Percentiles rank a stretch among this genome's conserved stretches.
Evolutionary conservation across 148 eudicot genomes (phyloP).

Genomic region (Nepenthes mirabilis): DNA sequence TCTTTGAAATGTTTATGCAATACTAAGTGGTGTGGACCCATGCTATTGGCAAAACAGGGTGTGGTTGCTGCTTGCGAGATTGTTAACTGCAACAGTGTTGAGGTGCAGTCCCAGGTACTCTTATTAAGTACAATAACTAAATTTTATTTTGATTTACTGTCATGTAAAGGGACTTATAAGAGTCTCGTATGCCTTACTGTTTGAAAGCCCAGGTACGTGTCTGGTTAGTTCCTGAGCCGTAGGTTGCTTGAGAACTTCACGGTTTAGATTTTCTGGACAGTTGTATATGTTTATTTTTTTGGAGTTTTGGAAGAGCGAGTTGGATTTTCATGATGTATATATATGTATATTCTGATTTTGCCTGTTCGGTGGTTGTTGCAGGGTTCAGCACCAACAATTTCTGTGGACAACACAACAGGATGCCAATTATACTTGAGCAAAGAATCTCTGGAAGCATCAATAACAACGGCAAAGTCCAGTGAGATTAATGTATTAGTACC

Average conservation of each 20-base stretch:
- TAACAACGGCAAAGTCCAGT: conserved; percentile 94
- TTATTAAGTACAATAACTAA: background rate
- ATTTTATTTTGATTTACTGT: background rate
- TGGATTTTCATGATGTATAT: no score
- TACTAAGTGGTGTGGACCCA: background rate
- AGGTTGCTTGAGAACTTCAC: background rate
- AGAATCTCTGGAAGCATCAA: conserved; percentile 64
- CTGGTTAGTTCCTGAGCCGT: background rate
- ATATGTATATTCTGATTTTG: conserved; percentile 3
- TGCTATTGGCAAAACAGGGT: conserved; percentile 34
- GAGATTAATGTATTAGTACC: conserved; percentile 90
- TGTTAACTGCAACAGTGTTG: conserved; percentile 84
- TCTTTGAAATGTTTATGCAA: conserved; percentile 5
- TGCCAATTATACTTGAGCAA: conserved; percentile 92
- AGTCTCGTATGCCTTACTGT: background rate
- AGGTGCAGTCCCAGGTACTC: conserved; percentile 91
- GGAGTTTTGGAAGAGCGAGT: background rate
- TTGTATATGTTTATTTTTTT: background rate
- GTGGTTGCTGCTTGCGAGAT: conserved; percentile 99
- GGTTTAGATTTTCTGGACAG: background rate
- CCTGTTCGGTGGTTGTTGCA: conserved; percentile 8
- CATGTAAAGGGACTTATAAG: background rate
- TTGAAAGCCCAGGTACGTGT: background rate
- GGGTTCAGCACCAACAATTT: conserved; percentile 96
- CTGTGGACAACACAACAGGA: conserved; percentile 87